A percentile compares a stretch with the other conserved stretches of the same genome.
phyloP scores from a whole-genome alignment of 805 yeast species.

The Nakazawaea pomicola region DNA sequence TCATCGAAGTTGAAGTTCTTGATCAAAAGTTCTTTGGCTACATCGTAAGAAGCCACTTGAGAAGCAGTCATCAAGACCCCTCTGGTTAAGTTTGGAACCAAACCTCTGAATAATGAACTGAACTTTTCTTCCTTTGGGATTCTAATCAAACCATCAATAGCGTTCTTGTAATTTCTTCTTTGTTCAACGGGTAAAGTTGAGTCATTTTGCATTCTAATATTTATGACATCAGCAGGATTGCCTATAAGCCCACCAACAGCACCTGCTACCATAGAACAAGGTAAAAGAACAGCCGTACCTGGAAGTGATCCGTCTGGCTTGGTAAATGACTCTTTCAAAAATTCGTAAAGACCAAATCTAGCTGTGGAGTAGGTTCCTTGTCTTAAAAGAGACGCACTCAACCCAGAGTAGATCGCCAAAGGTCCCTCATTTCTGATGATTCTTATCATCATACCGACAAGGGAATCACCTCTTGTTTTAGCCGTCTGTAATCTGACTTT shows the following conservation, averaged over 20 bases:
- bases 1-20: conserved; percentile 46
- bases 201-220: conserved; percentile 90
- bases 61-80: conserved; percentile 89
- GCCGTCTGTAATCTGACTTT: conserved; percentile 87
- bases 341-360: conserved; percentile 82
- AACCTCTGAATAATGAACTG: conserved; percentile 60
- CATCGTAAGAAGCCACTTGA: conserved; percentile 84
- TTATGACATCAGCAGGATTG: conserved; percentile 83
- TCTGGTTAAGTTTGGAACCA: conserved; percentile 71
- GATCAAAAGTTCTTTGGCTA: conserved; percentile 60
- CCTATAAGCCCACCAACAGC: conserved; percentile 82
- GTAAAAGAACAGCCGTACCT: conserved; percentile 55
- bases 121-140: conserved; percentile 59
- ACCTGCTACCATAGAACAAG: conserved; percentile 83
- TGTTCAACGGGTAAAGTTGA: conserved; percentile 57
- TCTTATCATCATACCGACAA: conserved; percentile 54
- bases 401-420: conserved; percentile 73
- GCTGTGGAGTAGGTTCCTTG: conserved; percentile 88
- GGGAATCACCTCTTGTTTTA: conserved; percentile 54
- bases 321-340: conserved; percentile 52
- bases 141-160: conserved; percentile 66
- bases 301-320: conserved; percentile 40
- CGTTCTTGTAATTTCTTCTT: conserved; percentile 72
- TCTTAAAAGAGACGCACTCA: conserved; percentile 75
- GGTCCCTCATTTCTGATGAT: conserved; percentile 62